A percentile compares a stretch with the other conserved stretches of the same genome.
Conservation (phyloP, 2,329 filamentous ascomycete genomes). For the Xylaria multiplex region DNA sequence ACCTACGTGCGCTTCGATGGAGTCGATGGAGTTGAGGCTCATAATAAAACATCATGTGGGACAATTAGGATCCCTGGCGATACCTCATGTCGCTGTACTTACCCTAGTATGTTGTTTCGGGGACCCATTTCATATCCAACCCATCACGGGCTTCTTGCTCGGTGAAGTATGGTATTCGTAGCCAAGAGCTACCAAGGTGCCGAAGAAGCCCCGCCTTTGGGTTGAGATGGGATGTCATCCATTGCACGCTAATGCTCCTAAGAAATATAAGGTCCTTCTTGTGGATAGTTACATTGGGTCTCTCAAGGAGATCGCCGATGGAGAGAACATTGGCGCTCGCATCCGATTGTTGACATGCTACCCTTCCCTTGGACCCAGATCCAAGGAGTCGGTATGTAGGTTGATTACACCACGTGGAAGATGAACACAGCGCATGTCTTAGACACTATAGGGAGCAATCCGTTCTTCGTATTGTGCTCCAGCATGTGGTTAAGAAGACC, state of each 20-base stretch:
- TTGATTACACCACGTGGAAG: constrained; percentile 27
- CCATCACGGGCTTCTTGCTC: neutral
- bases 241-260: neutral
- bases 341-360: neutral
- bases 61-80: neutral
- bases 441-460: neutral
- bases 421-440: constrained; percentile 11
- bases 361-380: constrained; percentile 3
- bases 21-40: constrained; percentile 5
- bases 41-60: neutral
- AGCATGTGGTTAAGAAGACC: neutral
- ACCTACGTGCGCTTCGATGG: too few relatives aligned
- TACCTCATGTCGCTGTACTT: neutral
- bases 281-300: neutral
- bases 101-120: neutral
- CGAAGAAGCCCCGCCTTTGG: neutral
- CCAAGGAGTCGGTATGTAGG: constrained; percentile 19
- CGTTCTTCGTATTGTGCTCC: neutral
- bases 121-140: neutral
- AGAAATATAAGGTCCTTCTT: neutral
- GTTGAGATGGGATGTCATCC: constrained; percentile 1
- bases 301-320: neutral
- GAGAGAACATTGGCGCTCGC: neutral
- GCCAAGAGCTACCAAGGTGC: neutral
- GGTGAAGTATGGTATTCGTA: neutral